A percentile compares a stretch with the other conserved stretches of the same genome.
These are phyloP conservation scores for Ballota nigra DNA, from an alignment of 257 asterid species.

Conservation along the genomic window DNA sequence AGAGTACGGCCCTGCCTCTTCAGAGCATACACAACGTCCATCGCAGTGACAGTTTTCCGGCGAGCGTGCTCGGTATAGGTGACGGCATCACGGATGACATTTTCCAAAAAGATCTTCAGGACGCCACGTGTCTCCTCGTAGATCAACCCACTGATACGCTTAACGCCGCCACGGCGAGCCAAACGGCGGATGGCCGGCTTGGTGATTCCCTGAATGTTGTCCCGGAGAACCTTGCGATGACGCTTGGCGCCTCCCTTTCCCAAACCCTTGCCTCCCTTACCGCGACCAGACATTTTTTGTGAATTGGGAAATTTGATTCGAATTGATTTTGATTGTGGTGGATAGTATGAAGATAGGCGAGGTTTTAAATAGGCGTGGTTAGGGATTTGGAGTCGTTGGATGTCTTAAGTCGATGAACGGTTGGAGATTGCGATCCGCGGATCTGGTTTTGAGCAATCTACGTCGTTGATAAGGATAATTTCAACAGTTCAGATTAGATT, in stretches of 20 bases:
- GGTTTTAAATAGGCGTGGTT: conserved; percentile 20
- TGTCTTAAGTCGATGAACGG: conserved; percentile 17
- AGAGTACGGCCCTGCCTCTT: conserved; percentile 44
- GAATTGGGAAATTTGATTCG: not conserved
- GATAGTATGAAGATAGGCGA: not conserved
- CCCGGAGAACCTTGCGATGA: conserved; percentile 42
- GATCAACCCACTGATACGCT: conserved; percentile 36
- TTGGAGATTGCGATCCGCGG: conserved; percentile 22
- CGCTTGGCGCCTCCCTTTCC: conserved; percentile 47
- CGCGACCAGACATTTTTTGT: conserved; percentile 36
- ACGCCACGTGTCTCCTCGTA: conserved; percentile 34
- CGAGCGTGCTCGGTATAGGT: conserved; percentile 34
- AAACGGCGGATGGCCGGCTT: conserved; percentile 42
- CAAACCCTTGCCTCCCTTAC: conserved; percentile 46
- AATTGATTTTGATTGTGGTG: not conserved
- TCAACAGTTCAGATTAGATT: not conserved
- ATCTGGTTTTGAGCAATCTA: not conserved
- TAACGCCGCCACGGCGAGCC: conserved; percentile 40
- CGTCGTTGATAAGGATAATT: not conserved
- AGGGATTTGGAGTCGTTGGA: conserved; percentile 17
- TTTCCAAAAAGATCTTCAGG: conserved; percentile 30
- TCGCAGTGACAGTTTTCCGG: conserved; percentile 38
- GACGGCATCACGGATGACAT: conserved; percentile 32
- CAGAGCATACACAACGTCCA: conserved; percentile 40
- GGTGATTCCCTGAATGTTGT: conserved; percentile 35